Conservation (phyloP, 495 filamentous ascomycete genomes). For the Pyrenula aspistea region DNA sequence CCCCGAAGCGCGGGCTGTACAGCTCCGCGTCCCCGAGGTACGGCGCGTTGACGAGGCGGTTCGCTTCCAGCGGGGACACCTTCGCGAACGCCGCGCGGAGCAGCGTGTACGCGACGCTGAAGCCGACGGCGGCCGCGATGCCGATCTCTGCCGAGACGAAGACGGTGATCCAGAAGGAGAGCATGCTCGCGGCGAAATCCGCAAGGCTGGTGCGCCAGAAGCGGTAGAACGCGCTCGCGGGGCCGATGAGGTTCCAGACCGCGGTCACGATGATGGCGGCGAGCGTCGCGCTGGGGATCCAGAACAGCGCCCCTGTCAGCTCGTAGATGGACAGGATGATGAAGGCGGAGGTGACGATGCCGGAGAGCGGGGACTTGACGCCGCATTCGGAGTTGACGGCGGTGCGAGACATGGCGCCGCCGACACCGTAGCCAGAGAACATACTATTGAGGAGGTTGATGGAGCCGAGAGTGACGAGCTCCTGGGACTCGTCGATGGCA, state of each 20-base stretch:
- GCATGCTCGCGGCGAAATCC: conserved; percentile 36
- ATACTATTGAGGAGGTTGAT: conserved; percentile 35
- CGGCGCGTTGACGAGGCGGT: conserved; percentile 3
- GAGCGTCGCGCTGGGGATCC: conserved; percentile 36
- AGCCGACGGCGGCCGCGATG: conserved; percentile 30
- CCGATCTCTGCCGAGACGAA: conserved; percentile 35
- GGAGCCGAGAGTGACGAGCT: conserved; percentile 34
- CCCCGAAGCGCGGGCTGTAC: background rate
- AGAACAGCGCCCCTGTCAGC: conserved; percentile 34
- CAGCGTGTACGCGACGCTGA: conserved; percentile 29
- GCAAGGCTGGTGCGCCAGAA: conserved; percentile 36
- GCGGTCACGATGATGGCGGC: conserved; percentile 32
- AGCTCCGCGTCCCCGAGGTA: background rate
- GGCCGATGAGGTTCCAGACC: conserved; percentile 29
- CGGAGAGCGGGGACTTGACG: conserved; percentile 27
- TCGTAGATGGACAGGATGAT: conserved; percentile 35
- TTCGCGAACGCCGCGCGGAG: conserved; percentile 29
- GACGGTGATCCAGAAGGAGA: conserved; percentile 35
- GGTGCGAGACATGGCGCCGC: conserved; percentile 35
- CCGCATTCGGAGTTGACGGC: conserved; percentile 34
- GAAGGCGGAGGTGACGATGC: conserved; percentile 30
- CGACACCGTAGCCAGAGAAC: conserved; percentile 34
- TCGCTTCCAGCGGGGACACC: conserved; percentile 6
- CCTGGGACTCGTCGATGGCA: conserved; percentile 31
- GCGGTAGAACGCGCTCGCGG: conserved; percentile 25